Evolutionary conservation across 2,329 filamentous ascomycete genomes (phyloP).

Genomic region (Microthyrium microscopicum): DNA sequence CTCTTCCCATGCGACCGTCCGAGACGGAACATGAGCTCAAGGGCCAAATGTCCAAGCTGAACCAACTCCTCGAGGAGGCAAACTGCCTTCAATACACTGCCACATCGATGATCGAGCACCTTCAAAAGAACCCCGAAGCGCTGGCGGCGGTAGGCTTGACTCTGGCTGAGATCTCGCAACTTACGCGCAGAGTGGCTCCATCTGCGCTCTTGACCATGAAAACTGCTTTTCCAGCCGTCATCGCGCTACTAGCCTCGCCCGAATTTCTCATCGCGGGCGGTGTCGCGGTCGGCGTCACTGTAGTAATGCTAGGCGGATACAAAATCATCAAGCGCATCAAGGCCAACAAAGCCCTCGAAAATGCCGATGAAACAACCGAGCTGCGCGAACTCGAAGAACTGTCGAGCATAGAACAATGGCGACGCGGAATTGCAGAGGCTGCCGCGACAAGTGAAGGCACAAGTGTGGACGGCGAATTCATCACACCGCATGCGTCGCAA

Average conservation of each 20-base stretch:
- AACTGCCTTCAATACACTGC: constrained; percentile 79
- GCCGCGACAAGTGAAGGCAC: constrained; percentile 38
- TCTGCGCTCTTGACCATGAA: constrained; percentile 62
- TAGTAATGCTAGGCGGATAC: constrained; percentile 90
- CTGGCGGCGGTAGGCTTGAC: constrained; percentile 88
- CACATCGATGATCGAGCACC: constrained; percentile 61
- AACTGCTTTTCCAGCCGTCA: constrained; percentile 66
- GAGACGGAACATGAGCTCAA: constrained; percentile 42
- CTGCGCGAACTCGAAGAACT: constrained; percentile 43
- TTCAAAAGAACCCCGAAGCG: constrained; percentile 72
- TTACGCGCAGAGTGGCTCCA: constrained; percentile 72
- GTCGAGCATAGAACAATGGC: constrained; percentile 45
- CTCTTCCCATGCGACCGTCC: constrained; percentile 35
- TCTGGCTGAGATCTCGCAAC: constrained; percentile 72
- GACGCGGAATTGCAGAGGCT: constrained; percentile 44
- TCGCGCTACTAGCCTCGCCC: constrained; percentile 71
- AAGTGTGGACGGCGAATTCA: constrained; percentile 48
- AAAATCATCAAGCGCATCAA: constrained; percentile 87
- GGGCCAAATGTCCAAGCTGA: constrained; percentile 56
- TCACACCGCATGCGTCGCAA: constrained; percentile 40
- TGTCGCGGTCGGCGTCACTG: constrained; percentile 78
- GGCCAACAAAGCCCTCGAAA: constrained; percentile 20
- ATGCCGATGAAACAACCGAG: constrained; percentile 12
- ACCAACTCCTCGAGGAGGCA: constrained; percentile 66
- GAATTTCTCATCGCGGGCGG: constrained; percentile 90